A percentile compares a stretch with the other conserved stretches of the same genome.
phyloP scores from a whole-genome alignment of 2,329 filamentous ascomycete species.

The Penicillium nordicum region DNA sequence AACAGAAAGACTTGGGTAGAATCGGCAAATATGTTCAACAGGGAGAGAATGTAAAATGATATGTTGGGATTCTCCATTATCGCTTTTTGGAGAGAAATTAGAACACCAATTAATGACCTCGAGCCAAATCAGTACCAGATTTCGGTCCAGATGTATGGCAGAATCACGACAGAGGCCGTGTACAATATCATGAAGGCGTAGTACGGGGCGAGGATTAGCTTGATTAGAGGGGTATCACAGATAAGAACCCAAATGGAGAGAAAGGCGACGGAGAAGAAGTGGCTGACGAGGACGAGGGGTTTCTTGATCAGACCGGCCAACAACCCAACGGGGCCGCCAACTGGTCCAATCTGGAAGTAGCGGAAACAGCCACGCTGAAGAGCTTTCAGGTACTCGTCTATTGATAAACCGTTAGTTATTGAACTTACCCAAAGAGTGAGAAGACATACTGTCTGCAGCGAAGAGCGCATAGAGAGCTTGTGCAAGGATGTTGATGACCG shows the following conservation, averaged over 20 bases:
- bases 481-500: slow-evolving; percentile 96
- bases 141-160: slow-evolving; percentile 76
- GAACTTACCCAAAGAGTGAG: not conserved
- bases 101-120: not conserved
- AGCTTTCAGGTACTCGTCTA: slow-evolving; percentile 67
- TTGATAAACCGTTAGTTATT: slow-evolving; percentile 4
- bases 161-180: slow-evolving; percentile 76
- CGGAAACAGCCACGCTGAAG: slow-evolving; percentile 87
- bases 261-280: slow-evolving; percentile 93
- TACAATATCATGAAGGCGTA: slow-evolving; percentile 69
- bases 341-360: slow-evolving; percentile 76
- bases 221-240: slow-evolving; percentile 50
- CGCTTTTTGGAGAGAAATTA: not conserved
- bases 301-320: slow-evolving; percentile 76
- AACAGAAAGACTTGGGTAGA: slow-evolving; percentile 1
- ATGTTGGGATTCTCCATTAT: not conserved
- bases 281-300: slow-evolving; percentile 75
- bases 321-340: slow-evolving; percentile 75
- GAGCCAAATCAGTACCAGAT: slow-evolving; percentile 39
- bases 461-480: slow-evolving; percentile 91
- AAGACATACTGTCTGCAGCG: slow-evolving; percentile 64
- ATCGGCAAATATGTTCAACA: slow-evolving; percentile 1
- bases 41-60: slow-evolving; percentile 1
- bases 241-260: slow-evolving; percentile 73
- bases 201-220: slow-evolving; percentile 62